Evolutionary conservation across 768 basidiomycete species (phyloP).

Genomic region (Phlegmacium glaucopus): DNA sequence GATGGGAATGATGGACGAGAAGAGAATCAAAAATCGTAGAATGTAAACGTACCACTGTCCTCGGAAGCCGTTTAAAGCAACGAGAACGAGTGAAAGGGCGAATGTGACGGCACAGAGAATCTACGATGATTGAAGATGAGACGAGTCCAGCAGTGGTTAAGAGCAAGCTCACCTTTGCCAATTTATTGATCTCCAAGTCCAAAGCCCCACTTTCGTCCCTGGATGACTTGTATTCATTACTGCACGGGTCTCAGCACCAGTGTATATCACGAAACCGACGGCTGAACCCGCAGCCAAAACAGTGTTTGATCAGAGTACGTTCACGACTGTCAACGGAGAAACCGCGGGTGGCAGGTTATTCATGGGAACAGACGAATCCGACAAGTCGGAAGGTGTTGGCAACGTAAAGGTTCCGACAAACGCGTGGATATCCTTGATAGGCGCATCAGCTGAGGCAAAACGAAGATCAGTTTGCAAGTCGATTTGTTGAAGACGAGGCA

Average conservation of each 20-base stretch:
- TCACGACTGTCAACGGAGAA: slow-evolving; percentile 93
- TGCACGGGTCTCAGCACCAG: slow-evolving; percentile 91
- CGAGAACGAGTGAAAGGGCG: slow-evolving; percentile 83
- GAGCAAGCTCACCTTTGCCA: slow-evolving; percentile 81
- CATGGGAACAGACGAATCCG: slow-evolving; percentile 32
- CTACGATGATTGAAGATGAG: slow-evolving; percentile 33
- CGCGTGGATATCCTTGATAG: slow-evolving; percentile 94
- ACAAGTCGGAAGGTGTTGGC: slow-evolving; percentile 28
- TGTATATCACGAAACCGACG: slow-evolving; percentile 91
- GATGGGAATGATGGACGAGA: slow-evolving; percentile 99
- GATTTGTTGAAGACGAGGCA: slow-evolving; percentile 18
- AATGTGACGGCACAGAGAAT: slow-evolving; percentile 95
- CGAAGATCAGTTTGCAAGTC: neutral
- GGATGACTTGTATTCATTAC: slow-evolving; percentile 99
- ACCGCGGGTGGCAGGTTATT: slow-evolving; percentile 49
- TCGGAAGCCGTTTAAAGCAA: slow-evolving; percentile 94
- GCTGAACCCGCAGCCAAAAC: slow-evolving; percentile 94
- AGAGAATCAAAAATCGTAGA: slow-evolving; percentile 93
- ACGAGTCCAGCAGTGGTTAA: no score
- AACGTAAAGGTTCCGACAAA: slow-evolving; percentile 92
- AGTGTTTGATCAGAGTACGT: slow-evolving; percentile 96
- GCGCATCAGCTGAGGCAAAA: slow-evolving; percentile 75
- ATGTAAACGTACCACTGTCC: slow-evolving; percentile 96
- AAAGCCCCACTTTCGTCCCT: slow-evolving; percentile 90
- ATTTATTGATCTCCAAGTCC: slow-evolving; percentile 91